phyloP scores from a whole-genome alignment of 495 filamentous ascomycete genomes.

The Hypoxylon fragiforme region DNA sequence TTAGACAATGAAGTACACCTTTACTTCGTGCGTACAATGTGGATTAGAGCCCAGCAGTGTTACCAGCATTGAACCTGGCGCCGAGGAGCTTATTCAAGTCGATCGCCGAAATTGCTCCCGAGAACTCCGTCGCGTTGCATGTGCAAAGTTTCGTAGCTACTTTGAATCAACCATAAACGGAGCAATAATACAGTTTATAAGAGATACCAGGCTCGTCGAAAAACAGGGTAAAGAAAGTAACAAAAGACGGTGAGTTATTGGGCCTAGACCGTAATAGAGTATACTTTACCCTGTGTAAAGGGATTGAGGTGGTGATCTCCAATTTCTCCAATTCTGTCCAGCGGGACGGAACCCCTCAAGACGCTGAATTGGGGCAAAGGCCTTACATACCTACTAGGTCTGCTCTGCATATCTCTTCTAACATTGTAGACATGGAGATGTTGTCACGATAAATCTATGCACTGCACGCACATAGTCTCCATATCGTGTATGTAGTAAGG shows the following conservation, averaged over 20 bases:
- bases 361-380: slow-evolving; percentile 25
- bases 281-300: slow-evolving; percentile 7
- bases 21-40: too few relatives aligned
- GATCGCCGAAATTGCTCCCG: slow-evolving; percentile 32
- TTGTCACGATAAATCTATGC: too few relatives aligned
- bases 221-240: slow-evolving; percentile 21
- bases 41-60: slow-evolving; percentile 4
- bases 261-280: slow-evolving; percentile 29
- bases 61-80: slow-evolving; percentile 20
- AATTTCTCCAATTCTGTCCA: slow-evolving; percentile 36
- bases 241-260: slow-evolving; percentile 22
- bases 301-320: slow-evolving; percentile 22
- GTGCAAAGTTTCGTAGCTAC: slow-evolving; percentile 12
- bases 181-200: slow-evolving; percentile 17
- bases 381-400: too few relatives aligned
- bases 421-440: too few relatives aligned
- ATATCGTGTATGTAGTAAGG: too few relatives aligned
- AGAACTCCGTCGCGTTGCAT: slow-evolving; percentile 29
- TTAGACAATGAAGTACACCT: slow-evolving; percentile 10
- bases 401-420: too few relatives aligned
- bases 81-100: slow-evolving; percentile 22
- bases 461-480: too few relatives aligned
- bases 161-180: slow-evolving; percentile 14
- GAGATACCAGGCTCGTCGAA: slow-evolving; percentile 13
- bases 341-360: slow-evolving; percentile 27